These are phyloP conservation scores for Pseudocercospora vitis DNA, from an alignment of 2,329 filamentous ascomycete species.

Conservation along the genomic window DNA sequence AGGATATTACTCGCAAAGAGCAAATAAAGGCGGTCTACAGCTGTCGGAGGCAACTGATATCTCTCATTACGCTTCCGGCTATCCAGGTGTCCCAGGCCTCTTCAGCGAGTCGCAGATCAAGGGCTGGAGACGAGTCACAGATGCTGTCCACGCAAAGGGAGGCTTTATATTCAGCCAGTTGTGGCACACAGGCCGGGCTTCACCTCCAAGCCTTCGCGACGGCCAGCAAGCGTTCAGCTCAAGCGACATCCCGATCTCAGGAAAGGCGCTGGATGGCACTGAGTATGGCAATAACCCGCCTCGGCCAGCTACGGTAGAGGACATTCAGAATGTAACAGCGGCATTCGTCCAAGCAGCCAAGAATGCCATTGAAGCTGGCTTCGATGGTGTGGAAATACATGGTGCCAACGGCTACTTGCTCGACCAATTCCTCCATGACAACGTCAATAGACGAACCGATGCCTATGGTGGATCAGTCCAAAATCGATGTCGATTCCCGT, in stretches of 20 bases:
- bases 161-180: conserved; percentile 64
- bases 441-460: conserved; percentile 54
- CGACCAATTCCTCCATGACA: conserved; percentile 63
- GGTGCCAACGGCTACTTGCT: conserved; percentile 54
- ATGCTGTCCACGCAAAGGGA: conserved; percentile 63
- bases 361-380: conserved; percentile 49
- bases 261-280: conserved; percentile 30
- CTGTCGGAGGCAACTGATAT: conserved; percentile 58
- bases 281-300: conserved; percentile 40
- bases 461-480: conserved; percentile 46
- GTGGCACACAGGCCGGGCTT: conserved; percentile 58
- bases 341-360: conserved; percentile 44
- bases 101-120: conserved; percentile 56
- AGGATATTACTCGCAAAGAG: conserved; percentile 59
- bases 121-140: conserved; percentile 60
- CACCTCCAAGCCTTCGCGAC: conserved; percentile 26
- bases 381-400: conserved; percentile 59
- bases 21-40: conserved; percentile 47
- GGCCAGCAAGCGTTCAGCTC: conserved; percentile 31
- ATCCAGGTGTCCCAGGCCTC: conserved; percentile 57
- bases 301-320: conserved; percentile 40
- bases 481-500: conserved; percentile 50
- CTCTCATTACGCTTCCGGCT: conserved; percentile 46
- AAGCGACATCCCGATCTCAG: conserved; percentile 37
- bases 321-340: conserved; percentile 38